These are phyloP conservation scores for Rhodotorula kratochvilovae DNA, from an alignment of 768 basidiomycete genomes.

Conservation along the genomic window DNA sequence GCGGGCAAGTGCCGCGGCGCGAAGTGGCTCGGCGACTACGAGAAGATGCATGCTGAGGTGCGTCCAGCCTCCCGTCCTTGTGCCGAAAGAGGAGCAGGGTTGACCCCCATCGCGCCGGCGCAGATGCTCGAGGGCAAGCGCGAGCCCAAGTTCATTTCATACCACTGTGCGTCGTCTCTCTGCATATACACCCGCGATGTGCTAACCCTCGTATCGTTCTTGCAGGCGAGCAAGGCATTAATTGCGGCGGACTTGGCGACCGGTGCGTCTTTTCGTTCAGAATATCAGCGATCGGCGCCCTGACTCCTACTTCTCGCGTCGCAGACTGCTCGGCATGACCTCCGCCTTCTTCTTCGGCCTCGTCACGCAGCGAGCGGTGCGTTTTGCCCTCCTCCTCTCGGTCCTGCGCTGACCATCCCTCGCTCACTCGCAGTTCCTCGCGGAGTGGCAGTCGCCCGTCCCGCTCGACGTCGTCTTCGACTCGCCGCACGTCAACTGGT, in stretches of 20 bases:
- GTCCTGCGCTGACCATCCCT: not conserved
- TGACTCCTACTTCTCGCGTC: not conserved
- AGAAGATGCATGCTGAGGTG: slow-evolving; percentile 25
- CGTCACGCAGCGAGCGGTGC: slow-evolving; percentile 28
- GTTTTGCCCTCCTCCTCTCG: not conserved
- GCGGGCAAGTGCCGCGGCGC: slow-evolving; percentile 24
- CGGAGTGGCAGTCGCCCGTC: slow-evolving; percentile 35
- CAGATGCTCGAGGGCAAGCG: slow-evolving; percentile 26
- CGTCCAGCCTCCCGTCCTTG: not conserved
- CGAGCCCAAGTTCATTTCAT: slow-evolving; percentile 33
- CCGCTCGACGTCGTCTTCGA: slow-evolving; percentile 38
- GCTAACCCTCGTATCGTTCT: not conserved
- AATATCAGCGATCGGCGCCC: not conserved
- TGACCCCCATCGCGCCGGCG: not conserved
- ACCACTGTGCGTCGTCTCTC: slow-evolving; percentile 4
- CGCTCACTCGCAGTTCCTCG: slow-evolving; percentile 12
- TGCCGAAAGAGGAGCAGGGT: not conserved
- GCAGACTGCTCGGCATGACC: slow-evolving; percentile 32
- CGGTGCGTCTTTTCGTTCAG: slow-evolving; percentile 4
- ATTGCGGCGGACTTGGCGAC: slow-evolving; percentile 37
- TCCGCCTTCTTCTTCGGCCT: slow-evolving; percentile 38
- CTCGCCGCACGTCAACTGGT: slow-evolving; percentile 34
- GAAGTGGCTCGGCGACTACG: slow-evolving; percentile 22
- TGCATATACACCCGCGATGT: no score
- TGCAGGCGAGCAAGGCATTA: slow-evolving; percentile 30